Percentiles rank a stretch among this genome's conserved stretches.
phyloP scores from a whole-genome alignment of 2,329 filamentous ascomycete genomes.

The Blastomyces parvus region DNA sequence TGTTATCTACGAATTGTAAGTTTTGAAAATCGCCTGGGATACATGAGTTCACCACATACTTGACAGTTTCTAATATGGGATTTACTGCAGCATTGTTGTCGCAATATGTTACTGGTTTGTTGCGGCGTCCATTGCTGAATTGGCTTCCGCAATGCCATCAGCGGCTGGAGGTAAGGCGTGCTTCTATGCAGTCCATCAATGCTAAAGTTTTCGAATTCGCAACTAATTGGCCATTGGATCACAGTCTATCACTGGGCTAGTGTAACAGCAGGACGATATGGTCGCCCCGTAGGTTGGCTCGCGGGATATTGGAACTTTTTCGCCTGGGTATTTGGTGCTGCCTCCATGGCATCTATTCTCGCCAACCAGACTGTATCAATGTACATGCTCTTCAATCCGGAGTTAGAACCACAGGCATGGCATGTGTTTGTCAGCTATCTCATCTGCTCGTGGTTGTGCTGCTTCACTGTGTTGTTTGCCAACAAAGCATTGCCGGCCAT shows the following conservation, averaged over 20 bases:
- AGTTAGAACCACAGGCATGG: conserved; percentile 45
- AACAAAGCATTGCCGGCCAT: conserved; percentile 46
- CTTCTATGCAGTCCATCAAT: conserved; percentile 2
- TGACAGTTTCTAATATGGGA: conserved; percentile 14
- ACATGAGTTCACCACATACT: neutral
- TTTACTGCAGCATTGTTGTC: conserved; percentile 30
- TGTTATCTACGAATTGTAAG: conserved; percentile 52
- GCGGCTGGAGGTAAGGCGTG: conserved; percentile 40
- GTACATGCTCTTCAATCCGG: conserved; percentile 51
- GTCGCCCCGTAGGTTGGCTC: conserved; percentile 42
- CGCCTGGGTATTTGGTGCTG: conserved; percentile 53
- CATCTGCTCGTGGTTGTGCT: conserved; percentile 46
- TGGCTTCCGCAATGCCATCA: conserved; percentile 53
- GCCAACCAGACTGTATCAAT: conserved; percentile 53
- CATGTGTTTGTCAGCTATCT: conserved; percentile 52
- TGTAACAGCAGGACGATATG: conserved; percentile 48
- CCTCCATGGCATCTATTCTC: conserved; percentile 50
- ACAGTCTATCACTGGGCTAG: conserved; percentile 53
- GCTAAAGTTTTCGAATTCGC: neutral
- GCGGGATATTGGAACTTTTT: conserved; percentile 39
- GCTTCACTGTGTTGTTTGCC: conserved; percentile 46
- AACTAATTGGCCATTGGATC: neutral
- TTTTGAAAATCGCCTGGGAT: neutral
- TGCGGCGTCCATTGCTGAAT: conserved; percentile 50
- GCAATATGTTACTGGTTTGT: conserved; percentile 50